These are phyloP conservation scores for Thelonectria rubi DNA, from an alignment of 2,329 filamentous ascomycete species.

Conservation along the genomic window DNA sequence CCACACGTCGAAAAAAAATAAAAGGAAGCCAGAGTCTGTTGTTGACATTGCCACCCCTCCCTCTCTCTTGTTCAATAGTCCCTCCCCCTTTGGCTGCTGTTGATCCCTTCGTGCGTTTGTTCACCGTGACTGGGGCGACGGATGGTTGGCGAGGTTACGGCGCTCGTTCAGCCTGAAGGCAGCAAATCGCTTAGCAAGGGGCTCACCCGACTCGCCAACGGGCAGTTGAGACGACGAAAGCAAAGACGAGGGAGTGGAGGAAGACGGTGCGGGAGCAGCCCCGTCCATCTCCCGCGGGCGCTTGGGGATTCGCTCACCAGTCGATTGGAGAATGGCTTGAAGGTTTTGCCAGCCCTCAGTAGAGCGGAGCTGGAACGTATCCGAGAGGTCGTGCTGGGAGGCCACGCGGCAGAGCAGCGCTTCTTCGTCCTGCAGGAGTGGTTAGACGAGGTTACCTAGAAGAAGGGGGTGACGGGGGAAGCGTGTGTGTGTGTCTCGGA, in stretches of 20 bases:
- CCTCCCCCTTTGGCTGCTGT: not conserved
- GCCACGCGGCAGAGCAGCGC: constrained; percentile 85
- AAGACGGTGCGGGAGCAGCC: constrained; percentile 39
- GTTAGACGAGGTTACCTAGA: constrained; percentile 20
- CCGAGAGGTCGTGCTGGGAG: constrained; percentile 79
- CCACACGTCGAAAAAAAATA: not conserved
- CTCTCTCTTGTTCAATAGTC: not conserved
- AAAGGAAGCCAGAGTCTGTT: not conserved
- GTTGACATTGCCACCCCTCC: too few species aligned
- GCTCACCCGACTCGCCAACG: constrained; percentile 56
- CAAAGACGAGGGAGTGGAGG: constrained; percentile 37
- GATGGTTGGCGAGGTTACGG: constrained; percentile 37
- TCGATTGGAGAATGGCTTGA: constrained; percentile 91
- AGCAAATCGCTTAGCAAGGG: constrained; percentile 73
- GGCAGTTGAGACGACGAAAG: constrained; percentile 43
- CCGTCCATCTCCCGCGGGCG: constrained; percentile 60
- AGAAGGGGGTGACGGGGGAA: not conserved
- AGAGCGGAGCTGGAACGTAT: constrained; percentile 84
- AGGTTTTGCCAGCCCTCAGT: constrained; percentile 94
- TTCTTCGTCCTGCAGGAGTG: constrained; percentile 79
- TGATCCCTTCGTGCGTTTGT: constrained; percentile 6
- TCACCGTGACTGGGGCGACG: constrained; percentile 37
- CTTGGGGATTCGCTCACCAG: constrained; percentile 95
- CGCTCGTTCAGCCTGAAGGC: constrained; percentile 69
- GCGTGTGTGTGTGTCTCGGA: not conserved